Percentiles rank a stretch among this genome's conserved stretches.
phyloP scores from a whole-genome alignment of 495 filamentous ascomycete species.

The Umbilicaria muhlenbergii region DNA sequence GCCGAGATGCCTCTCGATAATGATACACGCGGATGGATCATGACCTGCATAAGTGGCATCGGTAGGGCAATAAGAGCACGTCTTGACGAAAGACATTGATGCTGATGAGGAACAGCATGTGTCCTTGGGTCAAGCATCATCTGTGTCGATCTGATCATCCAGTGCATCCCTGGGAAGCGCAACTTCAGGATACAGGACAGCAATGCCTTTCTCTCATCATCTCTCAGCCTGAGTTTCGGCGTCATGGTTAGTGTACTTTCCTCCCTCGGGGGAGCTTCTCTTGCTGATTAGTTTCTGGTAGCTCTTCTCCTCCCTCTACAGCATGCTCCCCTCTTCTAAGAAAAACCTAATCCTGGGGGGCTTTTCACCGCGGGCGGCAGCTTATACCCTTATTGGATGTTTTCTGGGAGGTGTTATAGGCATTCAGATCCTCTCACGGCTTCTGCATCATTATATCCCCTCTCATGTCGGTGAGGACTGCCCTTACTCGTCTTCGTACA shows the following conservation, averaged over 20 bases:
- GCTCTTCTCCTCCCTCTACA: slow-evolving; percentile 88
- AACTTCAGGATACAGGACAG: slow-evolving; percentile 81
- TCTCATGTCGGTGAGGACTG: too few relatives aligned
- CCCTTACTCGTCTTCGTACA: too few relatives aligned
- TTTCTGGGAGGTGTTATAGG: slow-evolving; percentile 74
- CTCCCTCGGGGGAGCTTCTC: neutral
- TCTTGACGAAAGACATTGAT: neutral
- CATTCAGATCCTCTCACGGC: slow-evolving; percentile 63
- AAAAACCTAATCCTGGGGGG: slow-evolving; percentile 55
- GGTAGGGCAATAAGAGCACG: slow-evolving; percentile 28
- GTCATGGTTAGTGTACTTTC: slow-evolving; percentile 62
- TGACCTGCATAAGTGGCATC: slow-evolving; percentile 71
- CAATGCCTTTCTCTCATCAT: slow-evolving; percentile 72
- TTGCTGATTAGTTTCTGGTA: slow-evolving; percentile 20
- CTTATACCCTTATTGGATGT: slow-evolving; percentile 56
- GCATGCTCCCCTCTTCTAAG: slow-evolving; percentile 79
- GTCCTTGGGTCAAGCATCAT: slow-evolving; percentile 70
- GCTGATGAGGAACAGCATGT: slow-evolving; percentile 41
- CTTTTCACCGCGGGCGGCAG: slow-evolving; percentile 46
- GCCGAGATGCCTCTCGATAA: slow-evolving; percentile 42
- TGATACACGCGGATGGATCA: slow-evolving; percentile 86
- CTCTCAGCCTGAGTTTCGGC: slow-evolving; percentile 83
- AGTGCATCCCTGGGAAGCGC: slow-evolving; percentile 49
- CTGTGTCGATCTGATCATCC: slow-evolving; percentile 67
- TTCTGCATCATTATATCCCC: slow-evolving; percentile 72